phyloP scores from a whole-genome alignment of 768 basidiomycete species.

The Lyophyllum shimeji region DNA sequence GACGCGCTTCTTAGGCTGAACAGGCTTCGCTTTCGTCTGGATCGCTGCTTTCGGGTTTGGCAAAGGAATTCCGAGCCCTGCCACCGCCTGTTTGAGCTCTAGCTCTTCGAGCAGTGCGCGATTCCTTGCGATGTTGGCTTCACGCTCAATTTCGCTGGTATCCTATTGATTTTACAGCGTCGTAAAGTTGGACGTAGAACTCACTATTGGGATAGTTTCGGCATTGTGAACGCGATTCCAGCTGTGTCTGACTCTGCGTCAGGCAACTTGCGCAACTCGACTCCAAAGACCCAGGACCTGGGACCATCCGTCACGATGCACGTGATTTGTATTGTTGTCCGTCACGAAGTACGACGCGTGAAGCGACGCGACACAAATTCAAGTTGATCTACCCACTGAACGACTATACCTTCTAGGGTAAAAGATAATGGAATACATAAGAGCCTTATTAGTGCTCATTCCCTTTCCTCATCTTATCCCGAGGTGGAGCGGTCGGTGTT shows the following conservation, averaged over 20 bases:
- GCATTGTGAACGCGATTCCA: constrained; percentile 30
- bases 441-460: constrained; percentile 2
- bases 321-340: too few relatives aligned
- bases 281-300: too few relatives aligned
- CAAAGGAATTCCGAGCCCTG: constrained; percentile 46
- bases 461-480: constrained; percentile 1
- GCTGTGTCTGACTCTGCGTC: too few relatives aligned
- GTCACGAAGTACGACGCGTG: too few relatives aligned
- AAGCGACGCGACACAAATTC: too few relatives aligned
- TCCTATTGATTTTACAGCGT: neutral
- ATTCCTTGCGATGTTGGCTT: constrained; percentile 82
- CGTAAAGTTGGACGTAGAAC: constrained; percentile 12
- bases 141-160: constrained; percentile 64
- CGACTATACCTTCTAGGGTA: neutral
- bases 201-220: constrained; percentile 52
- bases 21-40: constrained; percentile 55
- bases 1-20: constrained; percentile 53
- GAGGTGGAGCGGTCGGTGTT: neutral
- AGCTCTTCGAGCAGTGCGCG: constrained; percentile 72
- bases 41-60: constrained; percentile 30
- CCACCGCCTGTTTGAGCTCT: constrained; percentile 58
- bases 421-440: neutral
- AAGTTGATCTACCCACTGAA: too few relatives aligned
- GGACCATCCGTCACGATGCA: too few relatives aligned
- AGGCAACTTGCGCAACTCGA: too few relatives aligned